Base-by-base conservation (phyloP, 164 flowering plant genomes). In the Vitis riparia region DNA sequence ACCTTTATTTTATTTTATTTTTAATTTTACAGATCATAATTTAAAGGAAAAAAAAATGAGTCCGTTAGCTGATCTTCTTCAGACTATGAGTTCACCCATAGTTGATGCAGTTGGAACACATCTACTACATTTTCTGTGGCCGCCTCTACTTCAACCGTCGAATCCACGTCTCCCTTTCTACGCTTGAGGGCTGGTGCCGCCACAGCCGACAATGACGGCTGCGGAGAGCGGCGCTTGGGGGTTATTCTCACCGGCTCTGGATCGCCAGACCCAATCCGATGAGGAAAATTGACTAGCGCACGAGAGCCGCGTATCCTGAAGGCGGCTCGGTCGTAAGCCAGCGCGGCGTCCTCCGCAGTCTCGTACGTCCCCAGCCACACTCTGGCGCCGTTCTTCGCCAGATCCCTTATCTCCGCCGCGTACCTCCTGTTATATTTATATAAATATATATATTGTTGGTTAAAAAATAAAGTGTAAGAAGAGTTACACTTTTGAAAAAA, bases 361-460 rank as follows among this genome's bases (percentile, higher is more conserved):
- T 64, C 73, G 16, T 74, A 74, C 11, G 77, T 74, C 44, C 77
- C 77, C 1, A 74, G 73, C 77, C 77, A 74, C 4, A 56, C 30
- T 16, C 73, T 74, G 3, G 53, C 52, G 9, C 77, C 69, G 10
- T 68, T 68, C 65, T 74, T 74, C 65, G 11, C 29, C 17, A 73
- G 73, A n/a, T 74, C 73, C 55, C 77, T 69, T 4, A 74, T 74
- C 68, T 74, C 77, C 52, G 73, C 77, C 48, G 77, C 77, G 53
- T n/a, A 69, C 67, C 52, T 73, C 71, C 49, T n/a, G n/a, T n/a
- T n/a, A n/a, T n/a, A n/a, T n/a, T n/a, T n/a, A n/a, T n/a, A n/a
- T n/a, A n/a, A n/a, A n/a, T n/a, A n/a, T n/a, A n/a, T n/a, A n/a
- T n/a, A n/a, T n/a, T n/a, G n/a, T n/a, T n/a, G n/a, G n/a, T n/a